Evolutionary conservation across 2,329 filamentous ascomycete genomes (phyloP).

Genomic region (Xylariaceae sp.): DNA sequence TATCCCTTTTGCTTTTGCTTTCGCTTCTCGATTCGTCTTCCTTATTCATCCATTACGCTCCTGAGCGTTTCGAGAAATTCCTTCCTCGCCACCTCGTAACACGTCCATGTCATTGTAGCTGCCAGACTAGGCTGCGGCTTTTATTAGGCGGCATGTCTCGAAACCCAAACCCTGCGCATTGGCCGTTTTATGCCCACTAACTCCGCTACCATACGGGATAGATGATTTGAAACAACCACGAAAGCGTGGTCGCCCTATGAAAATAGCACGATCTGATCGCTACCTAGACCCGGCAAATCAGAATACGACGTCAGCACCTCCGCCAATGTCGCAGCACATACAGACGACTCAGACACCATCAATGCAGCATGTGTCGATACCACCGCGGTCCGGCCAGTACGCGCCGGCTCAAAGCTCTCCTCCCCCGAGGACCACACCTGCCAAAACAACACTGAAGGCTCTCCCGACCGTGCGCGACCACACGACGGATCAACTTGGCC

Average conservation of each 20-base stretch:
- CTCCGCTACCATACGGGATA: constrained; percentile 29
- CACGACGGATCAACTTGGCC: constrained; percentile 88
- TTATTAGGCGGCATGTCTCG: constrained; percentile 2
- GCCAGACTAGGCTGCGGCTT: not conserved
- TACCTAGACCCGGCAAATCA: constrained; percentile 54
- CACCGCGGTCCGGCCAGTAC: constrained; percentile 35
- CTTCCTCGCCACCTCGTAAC: not conserved
- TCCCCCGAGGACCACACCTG: constrained; percentile 74
- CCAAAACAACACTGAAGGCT: constrained; percentile 83
- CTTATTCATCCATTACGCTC: not conserved
- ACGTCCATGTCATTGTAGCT: not conserved
- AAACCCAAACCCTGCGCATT: not conserved
- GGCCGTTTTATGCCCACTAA: constrained; percentile 19
- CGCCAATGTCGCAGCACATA: constrained; percentile 32
- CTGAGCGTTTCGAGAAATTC: not conserved
- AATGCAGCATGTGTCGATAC: constrained; percentile 42
- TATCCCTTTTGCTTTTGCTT: not conserved
- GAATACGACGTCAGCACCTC: constrained; percentile 41
- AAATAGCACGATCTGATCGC: constrained; percentile 46
- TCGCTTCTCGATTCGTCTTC: constrained; percentile 2
- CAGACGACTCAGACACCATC: constrained; percentile 54
- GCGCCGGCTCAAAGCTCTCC: constrained; percentile 48
- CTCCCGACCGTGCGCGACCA: constrained; percentile 94
- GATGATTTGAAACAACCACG: constrained; percentile 44
- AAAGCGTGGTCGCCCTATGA: constrained; percentile 60